phyloP scores from a whole-genome alignment of 495 filamentous ascomycete genomes.

The Podospora didyma region DNA sequence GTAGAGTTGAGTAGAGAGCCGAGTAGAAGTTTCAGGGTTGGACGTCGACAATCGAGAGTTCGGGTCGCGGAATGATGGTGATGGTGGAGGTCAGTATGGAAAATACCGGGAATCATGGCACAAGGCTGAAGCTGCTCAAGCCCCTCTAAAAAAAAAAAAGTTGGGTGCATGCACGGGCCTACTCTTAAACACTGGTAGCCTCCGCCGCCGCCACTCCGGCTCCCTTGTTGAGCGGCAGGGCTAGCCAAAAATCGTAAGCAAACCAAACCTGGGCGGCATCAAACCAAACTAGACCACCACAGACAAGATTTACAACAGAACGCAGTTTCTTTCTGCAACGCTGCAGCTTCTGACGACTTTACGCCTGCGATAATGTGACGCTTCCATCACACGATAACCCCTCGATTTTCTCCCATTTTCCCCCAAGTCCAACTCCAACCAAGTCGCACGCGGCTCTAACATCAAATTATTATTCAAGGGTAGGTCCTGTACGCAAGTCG shows the following conservation, averaged over 20 bases:
- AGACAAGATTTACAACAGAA: background rate
- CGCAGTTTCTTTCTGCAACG: background rate
- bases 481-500: constrained; percentile 4
- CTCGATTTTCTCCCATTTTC: constrained; percentile 8
- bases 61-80: background rate
- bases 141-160: constrained; percentile 16
- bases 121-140: constrained; percentile 9
- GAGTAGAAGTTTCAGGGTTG: background rate
- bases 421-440: constrained; percentile 1
- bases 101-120: constrained; percentile 15
- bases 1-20: background rate
- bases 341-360: constrained; percentile 1
- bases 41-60: too few species aligned
- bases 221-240: too few species aligned
- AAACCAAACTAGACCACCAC: background rate
- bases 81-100: background rate
- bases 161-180: constrained; percentile 6
- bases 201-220: too few species aligned
- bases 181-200: background rate
- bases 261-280: background rate
- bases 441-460: constrained; percentile 12
- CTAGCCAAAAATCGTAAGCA: constrained; percentile 16
- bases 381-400: constrained; percentile 9
- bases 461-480: background rate
- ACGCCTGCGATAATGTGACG: constrained; percentile 33